Base-by-base conservation (phyloP, 768 basidiomycete genomes). In the Termitomyces sp. region DNA sequence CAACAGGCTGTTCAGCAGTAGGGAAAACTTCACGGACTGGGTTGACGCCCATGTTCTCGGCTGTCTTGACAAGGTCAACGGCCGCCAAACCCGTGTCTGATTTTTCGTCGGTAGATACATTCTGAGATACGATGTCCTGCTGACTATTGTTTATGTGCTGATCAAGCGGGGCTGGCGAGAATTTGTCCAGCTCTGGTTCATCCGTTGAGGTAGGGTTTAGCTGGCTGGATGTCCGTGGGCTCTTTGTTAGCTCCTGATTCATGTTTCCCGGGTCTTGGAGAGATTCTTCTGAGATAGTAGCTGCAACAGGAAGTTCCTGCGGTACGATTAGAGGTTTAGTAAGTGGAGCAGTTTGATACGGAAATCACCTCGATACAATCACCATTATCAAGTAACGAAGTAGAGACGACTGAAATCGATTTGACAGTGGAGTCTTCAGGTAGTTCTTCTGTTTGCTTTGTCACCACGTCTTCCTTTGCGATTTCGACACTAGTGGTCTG, bases 181-280 rank as follows among this genome's bases (percentile, higher is more conserved):
- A 20, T 29, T 48, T 52, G 51, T 65, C 55, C 24, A 62, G 52
- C 34, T 62, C 60, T 49, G 50, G 42, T 31, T 59, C 56, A n/a
- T 55, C 55, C 27, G 53, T 34, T 24, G 46, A 49, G n/a, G 58
- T 56, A 9, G 60, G 57, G 20, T 63, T 60, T 41, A 62, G 61
- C 43, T 67, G 63, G 46, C 66, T 67, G 0, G 61, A 56, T 31
- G 61, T 62, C 59, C 62, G 61, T 49, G 62, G 59, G 18, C 51
- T 58, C 49, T 60, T 61, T 3, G 58, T 58, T 43, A 34, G 50
- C 3, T 59, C 59, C 22, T 37, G 48, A 20, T 3, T 41, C 39
- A 41, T 4, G 13, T 63, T 50, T 5, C 57, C 46, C 10, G 24
- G 37, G 20, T 59, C 36, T 16, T 12, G 4, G 20, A 47, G 7